These are phyloP conservation scores for Colletotrichum trifolii DNA, from an alignment of 2,329 filamentous ascomycete genomes.

Conservation along the genomic window DNA sequence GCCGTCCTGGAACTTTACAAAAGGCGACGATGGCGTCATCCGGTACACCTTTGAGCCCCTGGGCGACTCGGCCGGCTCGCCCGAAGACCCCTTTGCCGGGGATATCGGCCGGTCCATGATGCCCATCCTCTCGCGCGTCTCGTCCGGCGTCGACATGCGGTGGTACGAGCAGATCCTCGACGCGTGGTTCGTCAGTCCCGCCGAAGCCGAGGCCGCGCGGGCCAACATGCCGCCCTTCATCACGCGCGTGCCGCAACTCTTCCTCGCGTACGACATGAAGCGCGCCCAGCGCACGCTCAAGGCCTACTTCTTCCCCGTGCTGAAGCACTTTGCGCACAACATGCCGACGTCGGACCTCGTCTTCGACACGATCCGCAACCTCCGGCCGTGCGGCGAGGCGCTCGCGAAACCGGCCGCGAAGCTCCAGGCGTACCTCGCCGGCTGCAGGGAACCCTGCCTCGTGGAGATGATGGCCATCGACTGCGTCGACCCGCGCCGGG, in stretches of 20 bases:
- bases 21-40: conserved; percentile 17
- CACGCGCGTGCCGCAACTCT: conserved; percentile 38
- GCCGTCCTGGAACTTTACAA: conserved; percentile 29
- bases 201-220: conserved; percentile 9
- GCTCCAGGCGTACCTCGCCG: conserved; percentile 36
- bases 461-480: conserved; percentile 42
- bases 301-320: conserved; percentile 39
- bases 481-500: conserved; percentile 39
- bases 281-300: conserved; percentile 38
- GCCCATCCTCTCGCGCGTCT: conserved; percentile 17
- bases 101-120: conserved; percentile 21
- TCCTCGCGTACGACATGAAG: conserved; percentile 40
- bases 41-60: conserved; percentile 28
- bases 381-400: conserved; percentile 28
- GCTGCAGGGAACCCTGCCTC: conserved; percentile 32
- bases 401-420: conserved; percentile 35
- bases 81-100: conserved; percentile 21
- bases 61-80: conserved; percentile 18
- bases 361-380: conserved; percentile 38
- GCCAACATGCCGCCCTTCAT: conserved; percentile 8
- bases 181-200: conserved; percentile 25
- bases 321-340: conserved; percentile 39
- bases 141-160: conserved; percentile 27
- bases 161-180: conserved; percentile 26
- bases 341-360: conserved; percentile 36